Conservation (phyloP, 305 asterid species). For the Plantago lanceolata region DNA sequence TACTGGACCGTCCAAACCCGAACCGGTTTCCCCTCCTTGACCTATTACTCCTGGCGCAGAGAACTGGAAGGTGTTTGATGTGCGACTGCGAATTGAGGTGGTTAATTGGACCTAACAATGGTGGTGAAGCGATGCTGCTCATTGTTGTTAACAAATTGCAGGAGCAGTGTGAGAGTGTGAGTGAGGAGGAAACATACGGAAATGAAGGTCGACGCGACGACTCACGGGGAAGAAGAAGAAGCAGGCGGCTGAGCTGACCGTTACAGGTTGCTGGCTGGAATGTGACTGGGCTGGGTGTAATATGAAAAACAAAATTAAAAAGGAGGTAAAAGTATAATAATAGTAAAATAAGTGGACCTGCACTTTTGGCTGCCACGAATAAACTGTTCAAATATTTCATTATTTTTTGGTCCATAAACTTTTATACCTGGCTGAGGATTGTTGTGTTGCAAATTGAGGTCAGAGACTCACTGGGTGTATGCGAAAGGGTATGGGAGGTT, state of each 20-base stretch:
- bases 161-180: neutral
- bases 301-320: neutral
- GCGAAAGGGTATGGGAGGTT: no score
- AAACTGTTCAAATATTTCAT: no score
- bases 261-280: neutral
- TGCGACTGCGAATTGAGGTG: constrained; percentile 16
- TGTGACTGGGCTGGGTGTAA: neutral
- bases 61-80: constrained; percentile 24
- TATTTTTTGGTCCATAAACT: no score
- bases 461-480: no score
- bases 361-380: no score
- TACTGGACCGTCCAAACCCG: constrained; percentile 44
- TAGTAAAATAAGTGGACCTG: no score
- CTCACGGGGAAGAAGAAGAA: neutral
- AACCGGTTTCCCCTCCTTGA: constrained; percentile 36
- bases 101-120: constrained; percentile 3
- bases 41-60: constrained; percentile 29
- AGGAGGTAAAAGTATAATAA: neutral
- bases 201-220: neutral
- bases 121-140: constrained; percentile 2
- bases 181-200: neutral
- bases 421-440: neutral
- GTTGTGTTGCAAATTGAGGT: no score
- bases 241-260: neutral
- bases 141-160: neutral